phyloP scores from a whole-genome alignment of 1,284 basidiomycete genomes.

The Anthracocystis setariae region DNA sequence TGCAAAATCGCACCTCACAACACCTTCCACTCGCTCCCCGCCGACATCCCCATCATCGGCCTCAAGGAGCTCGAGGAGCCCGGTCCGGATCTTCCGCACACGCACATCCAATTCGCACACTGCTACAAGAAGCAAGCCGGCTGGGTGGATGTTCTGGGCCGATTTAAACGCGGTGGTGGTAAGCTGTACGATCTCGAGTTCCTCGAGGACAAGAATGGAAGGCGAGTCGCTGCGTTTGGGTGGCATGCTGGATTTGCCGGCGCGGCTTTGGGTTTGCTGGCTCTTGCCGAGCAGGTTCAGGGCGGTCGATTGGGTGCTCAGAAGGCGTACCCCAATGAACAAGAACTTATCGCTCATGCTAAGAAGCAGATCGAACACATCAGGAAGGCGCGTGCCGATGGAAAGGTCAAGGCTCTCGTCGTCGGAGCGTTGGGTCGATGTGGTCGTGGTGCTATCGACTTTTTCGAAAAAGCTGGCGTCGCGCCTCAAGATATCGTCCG shows the following conservation, averaged over 20 bases:
- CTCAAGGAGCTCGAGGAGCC: slow-evolving; percentile 87
- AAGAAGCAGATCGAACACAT: slow-evolving; percentile 74
- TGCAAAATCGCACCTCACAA: slow-evolving; percentile 90
- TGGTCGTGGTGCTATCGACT: slow-evolving; percentile 93
- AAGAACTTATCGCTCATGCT: slow-evolving; percentile 61
- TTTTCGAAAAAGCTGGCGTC: slow-evolving; percentile 92
- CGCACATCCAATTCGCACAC: slow-evolving; percentile 98
- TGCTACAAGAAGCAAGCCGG: slow-evolving; percentile 97
- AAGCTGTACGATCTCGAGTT: slow-evolving; percentile 97
- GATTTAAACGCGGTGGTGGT: slow-evolving; percentile 87
- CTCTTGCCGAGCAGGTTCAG: slow-evolving; percentile 73
- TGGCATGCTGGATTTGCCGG: slow-evolving; percentile 99
- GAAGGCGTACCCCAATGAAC: slow-evolving; percentile 79
- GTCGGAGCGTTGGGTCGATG: slow-evolving; percentile 96
- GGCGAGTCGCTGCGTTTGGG: slow-evolving; percentile 97
- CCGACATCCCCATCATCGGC: slow-evolving; percentile 85
- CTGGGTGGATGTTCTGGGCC: slow-evolving; percentile 86
- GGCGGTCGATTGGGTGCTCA: slow-evolving; percentile 72
- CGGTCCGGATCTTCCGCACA: slow-evolving; percentile 70
- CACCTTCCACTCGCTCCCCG: slow-evolving; percentile 85
- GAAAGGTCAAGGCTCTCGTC: slow-evolving; percentile 84
- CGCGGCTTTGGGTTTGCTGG: slow-evolving; percentile 90
- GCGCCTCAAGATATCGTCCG: slow-evolving; percentile 83
- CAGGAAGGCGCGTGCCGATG: slow-evolving; percentile 72
- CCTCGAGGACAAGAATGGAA: slow-evolving; percentile 82